These are phyloP conservation scores for Tephrocybe sp. DNA, from an alignment of 768 basidiomycete genomes.

Conservation along the genomic window DNA sequence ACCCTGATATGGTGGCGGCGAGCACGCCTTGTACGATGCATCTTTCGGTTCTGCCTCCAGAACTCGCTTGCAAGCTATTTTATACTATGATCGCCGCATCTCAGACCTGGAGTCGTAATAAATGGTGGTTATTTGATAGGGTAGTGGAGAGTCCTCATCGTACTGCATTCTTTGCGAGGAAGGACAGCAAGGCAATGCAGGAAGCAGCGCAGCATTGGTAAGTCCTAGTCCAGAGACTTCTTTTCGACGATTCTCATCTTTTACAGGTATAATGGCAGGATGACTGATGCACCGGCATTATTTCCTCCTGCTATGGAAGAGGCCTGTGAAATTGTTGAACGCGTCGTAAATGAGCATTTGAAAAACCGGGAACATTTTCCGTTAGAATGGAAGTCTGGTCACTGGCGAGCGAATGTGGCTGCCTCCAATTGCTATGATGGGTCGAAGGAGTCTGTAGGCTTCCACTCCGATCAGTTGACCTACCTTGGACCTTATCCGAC, in stretches of 20 bases:
- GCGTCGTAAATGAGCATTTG: conserved; percentile 69
- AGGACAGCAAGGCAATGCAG: conserved; percentile 54
- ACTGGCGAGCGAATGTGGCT: conserved; percentile 82
- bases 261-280: conserved; percentile 76
- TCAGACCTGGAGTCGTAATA: conserved; percentile 63
- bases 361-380: conserved; percentile 55
- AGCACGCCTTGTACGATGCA: conserved; percentile 80
- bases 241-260: conserved; percentile 4
- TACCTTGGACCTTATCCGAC: conserved; percentile 83
- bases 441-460: conserved; percentile 77
- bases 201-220: conserved; percentile 78
- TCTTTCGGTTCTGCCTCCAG: conserved; percentile 62
- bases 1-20: conserved; percentile 58
- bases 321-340: conserved; percentile 69
- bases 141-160: conserved; percentile 82
- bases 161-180: conserved; percentile 73
- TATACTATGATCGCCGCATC: conserved; percentile 68
- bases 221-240: conserved; percentile 9
- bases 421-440: conserved; percentile 85
- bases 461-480: conserved; percentile 79
- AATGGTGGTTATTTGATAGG: conserved; percentile 84
- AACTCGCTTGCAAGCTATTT: conserved; percentile 74
- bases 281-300: conserved; percentile 47
- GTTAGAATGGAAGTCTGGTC: conserved; percentile 60
- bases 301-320: conserved; percentile 77